Conservation (phyloP, 75 land plant species). For the Sequoiadendron giganteum region DNA sequence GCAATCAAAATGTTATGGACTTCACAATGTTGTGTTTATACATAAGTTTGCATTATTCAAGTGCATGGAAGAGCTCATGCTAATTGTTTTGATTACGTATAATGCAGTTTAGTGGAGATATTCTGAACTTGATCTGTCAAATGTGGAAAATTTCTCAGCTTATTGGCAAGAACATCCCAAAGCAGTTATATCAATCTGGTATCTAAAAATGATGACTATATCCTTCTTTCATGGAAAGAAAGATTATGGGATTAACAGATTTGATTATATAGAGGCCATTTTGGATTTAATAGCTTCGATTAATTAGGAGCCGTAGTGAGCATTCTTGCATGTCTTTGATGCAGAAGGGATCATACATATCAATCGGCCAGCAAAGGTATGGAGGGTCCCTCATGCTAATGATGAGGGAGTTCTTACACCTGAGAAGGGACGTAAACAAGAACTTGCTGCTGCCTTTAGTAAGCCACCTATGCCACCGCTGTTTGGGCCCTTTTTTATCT, state of each 20-base stretch:
- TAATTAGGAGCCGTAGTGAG: not conserved
- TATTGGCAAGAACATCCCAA: not conserved
- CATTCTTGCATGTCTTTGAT: not conserved
- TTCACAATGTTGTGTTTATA: not conserved
- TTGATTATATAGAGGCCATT: not conserved
- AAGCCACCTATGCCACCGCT: slow-evolving; percentile 1
- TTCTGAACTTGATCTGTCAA: not conserved
- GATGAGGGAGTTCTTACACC: not conserved
- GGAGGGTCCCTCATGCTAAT: not conserved
- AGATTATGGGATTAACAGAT: not conserved
- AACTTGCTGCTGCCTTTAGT: not conserved
- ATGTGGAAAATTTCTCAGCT: not conserved
- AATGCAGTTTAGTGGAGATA: slow-evolving; percentile 1
- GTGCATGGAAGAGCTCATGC: not conserved
- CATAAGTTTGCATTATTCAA: not conserved
- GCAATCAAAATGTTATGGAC: not conserved
- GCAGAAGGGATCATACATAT: not conserved
- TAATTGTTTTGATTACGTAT: not conserved
- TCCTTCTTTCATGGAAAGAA: not conserved
- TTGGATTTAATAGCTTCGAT: not conserved
- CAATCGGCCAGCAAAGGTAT: not conserved
- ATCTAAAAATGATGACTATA: not conserved
- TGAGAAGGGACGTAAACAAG: not conserved
- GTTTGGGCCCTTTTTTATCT: slow-evolving; percentile 7
- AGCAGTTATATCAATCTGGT: not conserved